Conservation (phyloP, 768 basidiomycete genomes). For the Cystofilobasidium ferigula region DNA sequence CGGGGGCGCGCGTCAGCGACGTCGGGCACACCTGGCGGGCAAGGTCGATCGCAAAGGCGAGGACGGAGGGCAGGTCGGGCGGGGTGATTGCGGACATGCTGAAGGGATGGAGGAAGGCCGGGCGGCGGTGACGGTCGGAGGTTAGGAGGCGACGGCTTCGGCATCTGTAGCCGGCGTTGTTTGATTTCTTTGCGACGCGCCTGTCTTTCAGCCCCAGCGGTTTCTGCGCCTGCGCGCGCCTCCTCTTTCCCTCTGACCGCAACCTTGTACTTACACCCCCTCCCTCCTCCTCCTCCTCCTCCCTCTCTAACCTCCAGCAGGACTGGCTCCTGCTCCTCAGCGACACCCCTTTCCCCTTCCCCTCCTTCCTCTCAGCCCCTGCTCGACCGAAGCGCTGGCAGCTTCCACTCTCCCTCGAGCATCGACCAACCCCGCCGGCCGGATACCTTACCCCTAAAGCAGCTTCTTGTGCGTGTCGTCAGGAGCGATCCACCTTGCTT, state of each 20-base stretch:
- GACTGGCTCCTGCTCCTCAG: neutral
- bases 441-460: too few relatives aligned
- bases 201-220: too few relatives aligned
- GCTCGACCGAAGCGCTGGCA: neutral
- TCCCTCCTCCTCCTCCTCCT: conserved; percentile 5
- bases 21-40: conserved; percentile 63
- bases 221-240: too few relatives aligned
- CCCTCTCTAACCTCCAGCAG: neutral
- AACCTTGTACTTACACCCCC: neutral
- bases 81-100: neutral
- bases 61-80: conserved; percentile 28
- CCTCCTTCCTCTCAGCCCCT: neutral
- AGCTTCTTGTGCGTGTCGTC: too few relatives aligned
- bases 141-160: neutral
- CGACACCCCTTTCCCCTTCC: conserved; percentile 4
- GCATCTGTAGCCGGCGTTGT: too few relatives aligned
- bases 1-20: conserved; percentile 46
- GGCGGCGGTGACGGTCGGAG: neutral
- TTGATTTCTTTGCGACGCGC: too few relatives aligned
- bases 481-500: too few relatives aligned
- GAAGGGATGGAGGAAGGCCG: neutral
- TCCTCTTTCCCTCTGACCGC: neutral
- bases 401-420: neutral
- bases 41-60: conserved; percentile 58
- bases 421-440: neutral